A percentile compares a stretch with the other conserved stretches of the same genome.
phyloP scores from a whole-genome alignment of 495 filamentous ascomycete genomes.

The Rhypophila decipiens region DNA sequence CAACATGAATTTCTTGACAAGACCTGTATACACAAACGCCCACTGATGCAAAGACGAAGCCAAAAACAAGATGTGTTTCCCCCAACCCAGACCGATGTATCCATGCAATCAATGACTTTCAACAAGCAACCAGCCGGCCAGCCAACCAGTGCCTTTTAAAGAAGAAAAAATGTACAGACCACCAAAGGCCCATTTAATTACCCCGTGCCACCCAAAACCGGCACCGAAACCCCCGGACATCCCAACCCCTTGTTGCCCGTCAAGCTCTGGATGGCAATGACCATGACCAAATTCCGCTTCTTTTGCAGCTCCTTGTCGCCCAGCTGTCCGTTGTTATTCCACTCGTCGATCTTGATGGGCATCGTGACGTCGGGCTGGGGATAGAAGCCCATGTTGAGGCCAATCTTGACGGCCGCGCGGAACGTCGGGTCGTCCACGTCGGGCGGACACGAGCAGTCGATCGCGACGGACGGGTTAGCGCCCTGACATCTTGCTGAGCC shows the following conservation, averaged over 20 bases:
- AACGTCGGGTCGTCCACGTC: slow-evolving; percentile 14
- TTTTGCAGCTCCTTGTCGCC: slow-evolving; percentile 3
- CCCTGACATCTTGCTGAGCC: slow-evolving; percentile 7
- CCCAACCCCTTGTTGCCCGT: slow-evolving; percentile 14
- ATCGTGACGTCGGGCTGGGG: slow-evolving; percentile 12
- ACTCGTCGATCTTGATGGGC: slow-evolving; percentile 15
- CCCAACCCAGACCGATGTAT: no score
- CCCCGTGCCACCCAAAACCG: no score
- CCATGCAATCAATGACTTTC: no score
- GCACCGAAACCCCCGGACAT: slow-evolving; percentile 17
- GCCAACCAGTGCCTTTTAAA: no score
- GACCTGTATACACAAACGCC: no score
- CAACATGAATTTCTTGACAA: no score
- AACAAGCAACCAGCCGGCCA: no score
- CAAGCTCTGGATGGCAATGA: slow-evolving; percentile 23
- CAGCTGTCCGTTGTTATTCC: slow-evolving; percentile 13
- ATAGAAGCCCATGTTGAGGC: slow-evolving; percentile 22
- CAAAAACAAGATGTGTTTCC: no score
- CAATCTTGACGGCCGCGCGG: slow-evolving; percentile 10
- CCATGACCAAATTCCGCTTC: slow-evolving; percentile 18
- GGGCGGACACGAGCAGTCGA: slow-evolving; percentile 21
- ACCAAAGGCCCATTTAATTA: no score
- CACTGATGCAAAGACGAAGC: no score
- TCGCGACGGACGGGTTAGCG: no score
- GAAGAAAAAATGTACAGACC: no score